Evolutionary conservation across 805 yeast genomes (phyloP).

Genomic region (Zygosaccharomyces gambellarensis): DNA sequence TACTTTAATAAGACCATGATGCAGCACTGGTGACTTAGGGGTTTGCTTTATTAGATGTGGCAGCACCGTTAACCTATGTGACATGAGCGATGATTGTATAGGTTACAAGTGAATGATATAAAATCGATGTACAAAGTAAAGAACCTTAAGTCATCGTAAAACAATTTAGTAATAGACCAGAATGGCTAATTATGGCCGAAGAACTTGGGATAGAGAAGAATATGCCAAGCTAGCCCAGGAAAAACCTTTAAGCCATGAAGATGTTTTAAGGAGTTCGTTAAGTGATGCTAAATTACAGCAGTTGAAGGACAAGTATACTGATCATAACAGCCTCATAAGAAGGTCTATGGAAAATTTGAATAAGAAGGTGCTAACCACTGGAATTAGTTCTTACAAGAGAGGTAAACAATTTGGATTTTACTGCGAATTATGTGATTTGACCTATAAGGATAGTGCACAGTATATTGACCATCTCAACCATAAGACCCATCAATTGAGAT

Average conservation of each 20-base stretch:
- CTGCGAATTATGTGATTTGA: slow-evolving; percentile 74
- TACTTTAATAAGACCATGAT: slow-evolving; percentile 33
- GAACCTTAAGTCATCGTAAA: neutral
- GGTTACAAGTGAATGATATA: neutral
- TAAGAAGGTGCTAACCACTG: slow-evolving; percentile 32
- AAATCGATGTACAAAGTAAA: neutral
- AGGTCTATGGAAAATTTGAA: slow-evolving; percentile 32
- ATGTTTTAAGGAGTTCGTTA: slow-evolving; percentile 15
- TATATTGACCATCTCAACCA: slow-evolving; percentile 80
- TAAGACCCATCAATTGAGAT: slow-evolving; percentile 53
- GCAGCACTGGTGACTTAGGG: slow-evolving; percentile 27
- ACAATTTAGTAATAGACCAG: neutral
- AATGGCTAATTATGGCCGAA: slow-evolving; percentile 48
- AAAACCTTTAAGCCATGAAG: slow-evolving; percentile 22
- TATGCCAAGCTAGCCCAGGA: slow-evolving; percentile 47
- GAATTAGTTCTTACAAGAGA: slow-evolving; percentile 32
- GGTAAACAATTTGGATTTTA: slow-evolving; percentile 76
- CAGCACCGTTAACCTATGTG: slow-evolving; percentile 36
- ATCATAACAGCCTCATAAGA: slow-evolving; percentile 22
- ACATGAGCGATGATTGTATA: slow-evolving; percentile 7
- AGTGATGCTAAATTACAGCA: slow-evolving; percentile 14
- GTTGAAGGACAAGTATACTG: slow-evolving; percentile 22
- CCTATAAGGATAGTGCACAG: slow-evolving; percentile 78
- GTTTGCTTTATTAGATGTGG: slow-evolving; percentile 43
- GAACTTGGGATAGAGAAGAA: slow-evolving; percentile 68